A percentile compares a stretch with the other conserved stretches of the same genome.
phyloP scores from a whole-genome alignment of 345 rosid genomes.

The Populus deltoides region DNA sequence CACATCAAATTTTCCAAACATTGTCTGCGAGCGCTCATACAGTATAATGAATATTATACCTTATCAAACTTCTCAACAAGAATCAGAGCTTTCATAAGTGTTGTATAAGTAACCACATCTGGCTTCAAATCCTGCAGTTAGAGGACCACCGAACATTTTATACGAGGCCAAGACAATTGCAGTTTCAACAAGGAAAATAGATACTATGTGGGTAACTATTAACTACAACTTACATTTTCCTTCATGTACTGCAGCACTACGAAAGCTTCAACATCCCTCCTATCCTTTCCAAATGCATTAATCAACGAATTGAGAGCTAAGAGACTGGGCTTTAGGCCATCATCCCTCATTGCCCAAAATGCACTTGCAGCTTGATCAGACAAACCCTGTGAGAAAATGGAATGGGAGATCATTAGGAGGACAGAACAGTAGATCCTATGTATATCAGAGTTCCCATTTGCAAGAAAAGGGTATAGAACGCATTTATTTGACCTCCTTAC shows the following conservation, averaged over 20 bases:
- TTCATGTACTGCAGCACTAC: conserved; percentile 92
- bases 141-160: conserved; percentile 21
- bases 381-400: conserved; percentile 61
- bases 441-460: background rate
- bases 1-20: background rate
- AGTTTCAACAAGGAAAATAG: background rate
- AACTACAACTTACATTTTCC: conserved; percentile 55
- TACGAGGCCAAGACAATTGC: conserved; percentile 10
- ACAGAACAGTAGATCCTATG: background rate
- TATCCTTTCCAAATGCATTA: conserved; percentile 95
- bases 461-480: background rate
- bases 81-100: conserved; percentile 89
- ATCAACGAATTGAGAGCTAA: conserved; percentile 88
- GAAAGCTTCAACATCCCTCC: conserved; percentile 89
- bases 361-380: conserved; percentile 89
- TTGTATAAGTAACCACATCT: conserved; percentile 91
- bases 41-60: conserved; percentile 35
- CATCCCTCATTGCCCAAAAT: conserved; percentile 77
- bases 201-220: background rate
- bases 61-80: conserved; percentile 79
- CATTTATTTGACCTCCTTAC: background rate
- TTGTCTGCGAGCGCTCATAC: background rate
- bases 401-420: background rate
- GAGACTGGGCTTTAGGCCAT: conserved; percentile 80
- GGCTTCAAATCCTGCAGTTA: conserved; percentile 74